Percentiles rank a stretch among this genome's conserved stretches.
These are phyloP conservation scores for Eucalyptus cloeziana DNA, from an alignment of 345 rosid genomes.

Conservation along the genomic window DNA sequence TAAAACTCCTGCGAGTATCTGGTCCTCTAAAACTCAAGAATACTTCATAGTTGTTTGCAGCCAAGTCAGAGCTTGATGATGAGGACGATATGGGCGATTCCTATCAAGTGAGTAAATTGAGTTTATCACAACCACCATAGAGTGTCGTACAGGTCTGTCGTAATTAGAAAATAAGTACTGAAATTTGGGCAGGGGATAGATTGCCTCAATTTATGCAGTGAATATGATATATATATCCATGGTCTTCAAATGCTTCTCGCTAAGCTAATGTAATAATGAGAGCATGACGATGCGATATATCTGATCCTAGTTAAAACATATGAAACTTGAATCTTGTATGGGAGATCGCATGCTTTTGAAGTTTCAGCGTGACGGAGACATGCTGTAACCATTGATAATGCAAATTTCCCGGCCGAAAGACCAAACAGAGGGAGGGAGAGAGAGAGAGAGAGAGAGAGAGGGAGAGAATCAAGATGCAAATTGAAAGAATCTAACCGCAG, in stretches of 20 bases:
- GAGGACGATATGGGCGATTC: accelerated
- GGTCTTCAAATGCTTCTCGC: no score
- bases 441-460: neutral
- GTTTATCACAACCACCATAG: neutral
- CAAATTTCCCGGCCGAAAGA: no score
- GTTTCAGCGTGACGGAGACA: no score
- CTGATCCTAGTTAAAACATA: no score
- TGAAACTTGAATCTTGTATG: no score
- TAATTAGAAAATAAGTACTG: neutral
- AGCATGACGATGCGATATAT: no score
- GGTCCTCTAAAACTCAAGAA: neutral
- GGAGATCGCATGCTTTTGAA: no score
- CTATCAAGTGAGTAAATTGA: neutral
- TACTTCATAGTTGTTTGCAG: neutral
- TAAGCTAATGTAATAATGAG: no score
- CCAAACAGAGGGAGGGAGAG: neutral
- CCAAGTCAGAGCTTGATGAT: neutral
- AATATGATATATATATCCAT: no score
- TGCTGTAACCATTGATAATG: no score
- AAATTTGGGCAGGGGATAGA: neutral
- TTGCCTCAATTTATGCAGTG: neutral
- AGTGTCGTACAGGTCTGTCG: no score
- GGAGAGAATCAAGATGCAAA: neutral
- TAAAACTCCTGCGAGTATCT: neutral
- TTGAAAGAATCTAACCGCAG: neutral